Evolutionary conservation across 1,284 basidiomycete genomes (phyloP).

Genomic region (Coniophora puteana): DNA sequence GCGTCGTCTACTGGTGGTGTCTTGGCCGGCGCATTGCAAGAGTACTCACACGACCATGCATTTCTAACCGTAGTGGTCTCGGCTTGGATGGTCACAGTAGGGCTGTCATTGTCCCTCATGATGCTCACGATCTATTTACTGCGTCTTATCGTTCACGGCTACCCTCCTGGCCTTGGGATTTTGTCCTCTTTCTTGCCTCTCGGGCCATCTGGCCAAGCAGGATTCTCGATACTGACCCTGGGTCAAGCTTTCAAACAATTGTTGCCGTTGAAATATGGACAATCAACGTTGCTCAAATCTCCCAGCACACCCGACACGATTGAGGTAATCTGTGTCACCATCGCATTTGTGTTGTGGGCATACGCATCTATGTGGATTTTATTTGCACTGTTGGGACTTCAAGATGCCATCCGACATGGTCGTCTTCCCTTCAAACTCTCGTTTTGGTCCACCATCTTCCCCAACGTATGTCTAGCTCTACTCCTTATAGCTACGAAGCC

Average conservation of each 20-base stretch:
- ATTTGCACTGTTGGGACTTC: slow-evolving; percentile 43
- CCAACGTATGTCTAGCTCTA: slow-evolving; percentile 41
- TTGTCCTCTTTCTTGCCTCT: slow-evolving; percentile 59
- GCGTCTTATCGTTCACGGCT: slow-evolving; percentile 44
- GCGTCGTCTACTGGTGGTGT: slow-evolving; percentile 62
- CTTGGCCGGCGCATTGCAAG: slow-evolving; percentile 45
- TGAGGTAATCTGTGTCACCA: slow-evolving; percentile 39
- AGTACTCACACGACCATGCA: slow-evolving; percentile 45
- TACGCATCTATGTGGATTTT: slow-evolving; percentile 52
- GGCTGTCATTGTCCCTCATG: slow-evolving; percentile 53
- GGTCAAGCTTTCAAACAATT: slow-evolving; percentile 38
- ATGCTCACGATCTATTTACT: slow-evolving; percentile 49
- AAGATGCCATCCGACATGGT: slow-evolving; percentile 33
- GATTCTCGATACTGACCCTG: slow-evolving; percentile 42
- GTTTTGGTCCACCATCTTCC: slow-evolving; percentile 61
- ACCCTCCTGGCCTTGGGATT: slow-evolving; percentile 43
- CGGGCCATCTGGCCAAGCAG: slow-evolving; percentile 60
- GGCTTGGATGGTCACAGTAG: slow-evolving; percentile 53
- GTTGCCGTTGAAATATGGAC: slow-evolving; percentile 28
- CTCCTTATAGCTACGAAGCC: neutral
- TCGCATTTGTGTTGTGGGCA: slow-evolving; percentile 50
- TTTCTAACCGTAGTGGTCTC: slow-evolving; percentile 50
- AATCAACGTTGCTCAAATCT: slow-evolving; percentile 21
- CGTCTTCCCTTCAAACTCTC: slow-evolving; percentile 43
- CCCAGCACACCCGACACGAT: slow-evolving; percentile 37